Evolutionary conservation across 1,284 basidiomycete genomes (phyloP).

Genomic region (Ustilago sp.): DNA sequence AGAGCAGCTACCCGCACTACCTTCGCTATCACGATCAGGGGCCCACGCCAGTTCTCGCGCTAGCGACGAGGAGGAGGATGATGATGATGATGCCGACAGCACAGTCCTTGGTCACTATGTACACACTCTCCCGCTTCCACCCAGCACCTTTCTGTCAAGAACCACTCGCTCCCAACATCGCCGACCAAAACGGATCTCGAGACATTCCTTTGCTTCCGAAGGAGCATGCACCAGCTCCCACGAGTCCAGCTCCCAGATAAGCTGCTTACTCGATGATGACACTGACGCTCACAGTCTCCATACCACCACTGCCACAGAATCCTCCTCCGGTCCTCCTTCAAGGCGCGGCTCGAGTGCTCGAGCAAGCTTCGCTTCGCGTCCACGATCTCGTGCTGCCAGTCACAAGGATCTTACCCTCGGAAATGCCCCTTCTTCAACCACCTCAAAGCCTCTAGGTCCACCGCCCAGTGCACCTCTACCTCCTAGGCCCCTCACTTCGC

Average conservation of each 20-base stretch:
- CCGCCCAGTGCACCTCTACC: slow-evolving; percentile 41
- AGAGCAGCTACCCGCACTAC: background rate
- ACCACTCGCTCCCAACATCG: background rate
- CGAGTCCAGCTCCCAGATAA: slow-evolving; percentile 14
- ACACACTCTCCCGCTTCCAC: slow-evolving; percentile 21
- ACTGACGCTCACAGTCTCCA: slow-evolving; percentile 24
- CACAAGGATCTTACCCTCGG: background rate
- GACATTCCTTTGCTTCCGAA: slow-evolving; percentile 17
- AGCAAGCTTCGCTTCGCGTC: slow-evolving; percentile 11
- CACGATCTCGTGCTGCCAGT: background rate
- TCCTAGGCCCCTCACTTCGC: slow-evolving; percentile 21
- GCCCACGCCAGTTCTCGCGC: background rate
- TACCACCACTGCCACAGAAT: slow-evolving; percentile 17
- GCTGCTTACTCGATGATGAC: slow-evolving; percentile 23
- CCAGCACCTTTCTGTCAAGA: background rate
- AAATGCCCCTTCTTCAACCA: background rate
- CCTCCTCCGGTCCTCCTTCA: slow-evolving; percentile 17
- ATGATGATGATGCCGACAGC: slow-evolving; percentile 38
- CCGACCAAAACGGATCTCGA: background rate
- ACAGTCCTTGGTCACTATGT: slow-evolving; percentile 34
- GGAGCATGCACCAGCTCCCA: slow-evolving; percentile 23
- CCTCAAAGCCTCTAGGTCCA: slow-evolving; percentile 26
- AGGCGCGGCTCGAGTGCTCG: slow-evolving; percentile 5
- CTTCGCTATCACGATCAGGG: slow-evolving; percentile 1
- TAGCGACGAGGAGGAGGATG: slow-evolving; percentile 32